Conservation (phyloP, 75 land plant species). For the Azolla pinnata region DNA sequence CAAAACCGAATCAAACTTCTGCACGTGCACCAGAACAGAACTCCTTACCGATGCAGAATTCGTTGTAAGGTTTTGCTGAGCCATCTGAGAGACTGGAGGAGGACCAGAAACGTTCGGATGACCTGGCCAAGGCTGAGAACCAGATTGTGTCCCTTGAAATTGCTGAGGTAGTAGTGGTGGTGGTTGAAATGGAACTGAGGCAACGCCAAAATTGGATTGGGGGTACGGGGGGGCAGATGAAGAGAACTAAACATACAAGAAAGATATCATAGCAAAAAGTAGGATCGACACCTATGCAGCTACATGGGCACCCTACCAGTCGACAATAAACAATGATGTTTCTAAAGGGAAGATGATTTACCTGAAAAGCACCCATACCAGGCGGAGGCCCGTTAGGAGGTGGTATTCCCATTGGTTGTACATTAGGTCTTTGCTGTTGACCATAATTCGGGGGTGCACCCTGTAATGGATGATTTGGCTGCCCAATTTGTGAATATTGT, state of each 20-base stretch:
- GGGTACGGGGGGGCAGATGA: constrained; percentile 5
- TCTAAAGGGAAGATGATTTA: background rate
- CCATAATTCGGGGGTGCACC: constrained; percentile 22
- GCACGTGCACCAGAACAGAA: background rate
- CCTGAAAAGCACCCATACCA: constrained; percentile 12
- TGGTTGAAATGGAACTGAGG: constrained; percentile 5
- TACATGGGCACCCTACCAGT: background rate
- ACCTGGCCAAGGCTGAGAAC: constrained; percentile 3
- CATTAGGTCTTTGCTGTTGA: constrained; percentile 21
- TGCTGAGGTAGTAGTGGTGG: background rate
- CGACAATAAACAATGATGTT: background rate
- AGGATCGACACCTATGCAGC: background rate
- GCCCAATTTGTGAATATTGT: constrained; percentile 48
- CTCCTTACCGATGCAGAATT: background rate
- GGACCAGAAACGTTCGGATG: background rate
- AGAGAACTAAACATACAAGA: constrained; percentile 3
- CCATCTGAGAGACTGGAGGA: background rate
- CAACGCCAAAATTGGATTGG: background rate
- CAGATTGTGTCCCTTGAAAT: background rate
- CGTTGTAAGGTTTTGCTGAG: background rate
- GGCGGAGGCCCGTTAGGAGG: constrained; percentile 19
- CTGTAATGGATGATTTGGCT: constrained; percentile 33
- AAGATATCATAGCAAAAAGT: background rate
- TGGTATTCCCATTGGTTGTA: constrained; percentile 27
- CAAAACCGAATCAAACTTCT: background rate